phyloP scores from a whole-genome alignment of 2,329 filamentous ascomycete species.

The Ophiostoma novo-ulmi region DNA sequence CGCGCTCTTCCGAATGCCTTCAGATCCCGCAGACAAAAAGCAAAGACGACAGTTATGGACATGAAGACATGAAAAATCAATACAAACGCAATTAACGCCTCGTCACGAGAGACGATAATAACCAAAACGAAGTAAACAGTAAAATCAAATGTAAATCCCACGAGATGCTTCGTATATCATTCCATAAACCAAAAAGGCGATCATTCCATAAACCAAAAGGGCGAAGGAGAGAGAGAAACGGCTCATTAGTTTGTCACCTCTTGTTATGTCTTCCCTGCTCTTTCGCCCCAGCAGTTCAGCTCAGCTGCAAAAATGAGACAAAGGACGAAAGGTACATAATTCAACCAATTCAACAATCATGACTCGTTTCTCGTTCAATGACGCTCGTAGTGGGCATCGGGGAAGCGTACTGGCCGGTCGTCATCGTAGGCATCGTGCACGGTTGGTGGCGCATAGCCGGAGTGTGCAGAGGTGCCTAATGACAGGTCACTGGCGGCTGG shows the following conservation, averaged over 20 bases:
- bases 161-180: not conserved
- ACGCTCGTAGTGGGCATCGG: conserved; percentile 53
- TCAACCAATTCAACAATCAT: not conserved
- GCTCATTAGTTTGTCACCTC: not conserved
- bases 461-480: conserved; percentile 26
- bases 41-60: not conserved
- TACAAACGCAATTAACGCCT: not conserved
- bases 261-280: not conserved
- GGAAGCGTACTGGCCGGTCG: conserved; percentile 49
- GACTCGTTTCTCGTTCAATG: conserved; percentile 29
- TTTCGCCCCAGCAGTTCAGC: not conserved
- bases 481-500: conserved; percentile 26
- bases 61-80: not conserved
- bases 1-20: conserved; percentile 5
- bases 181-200: not conserved
- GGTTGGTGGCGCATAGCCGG: conserved; percentile 39
- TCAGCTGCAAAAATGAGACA: not conserved
- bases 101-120: not conserved
- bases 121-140: not conserved
- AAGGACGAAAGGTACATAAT: not conserved
- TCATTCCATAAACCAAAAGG: not conserved
- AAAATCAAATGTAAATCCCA: conserved; percentile 7
- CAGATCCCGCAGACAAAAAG: not conserved
- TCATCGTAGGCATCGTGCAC: conserved; percentile 44
- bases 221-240: not conserved